phyloP scores from a whole-genome alignment of 805 yeast species.

The Candida boidinii region DNA sequence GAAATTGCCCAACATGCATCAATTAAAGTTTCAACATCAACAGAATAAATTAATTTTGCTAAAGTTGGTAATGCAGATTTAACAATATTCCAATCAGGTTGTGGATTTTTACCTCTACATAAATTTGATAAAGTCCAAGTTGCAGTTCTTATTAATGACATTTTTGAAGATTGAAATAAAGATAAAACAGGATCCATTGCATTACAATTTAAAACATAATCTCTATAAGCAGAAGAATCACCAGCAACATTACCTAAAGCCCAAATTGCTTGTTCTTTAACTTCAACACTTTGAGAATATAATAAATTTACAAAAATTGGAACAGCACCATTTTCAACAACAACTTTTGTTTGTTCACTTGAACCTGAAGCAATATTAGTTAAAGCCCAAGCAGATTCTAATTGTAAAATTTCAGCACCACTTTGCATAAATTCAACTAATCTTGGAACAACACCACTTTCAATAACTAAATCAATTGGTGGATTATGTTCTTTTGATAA shows the following conservation, averaged over 20 bases:
- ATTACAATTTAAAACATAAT: slow-evolving; percentile 72
- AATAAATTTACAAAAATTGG: slow-evolving; percentile 82
- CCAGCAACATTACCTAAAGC: slow-evolving; percentile 99
- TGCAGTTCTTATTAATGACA: slow-evolving; percentile 90
- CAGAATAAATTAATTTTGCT: slow-evolving; percentile 82
- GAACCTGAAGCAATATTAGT: slow-evolving; percentile 96
- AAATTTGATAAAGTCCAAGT: slow-evolving; percentile 96
- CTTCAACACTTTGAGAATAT: slow-evolving; percentile 76
- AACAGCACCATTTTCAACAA: slow-evolving; percentile 89
- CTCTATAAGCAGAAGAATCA: slow-evolving; percentile 86
- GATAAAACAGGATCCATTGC: slow-evolving; percentile 86
- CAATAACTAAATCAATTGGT: slow-evolving; percentile 89
- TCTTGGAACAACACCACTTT: slow-evolving; percentile 88
- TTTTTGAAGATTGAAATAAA: slow-evolving; percentile 71
- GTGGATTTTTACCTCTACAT: slow-evolving; percentile 95
- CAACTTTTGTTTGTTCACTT: slow-evolving; percentile 81
- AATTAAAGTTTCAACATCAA: slow-evolving; percentile 86
- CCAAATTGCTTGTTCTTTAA: slow-evolving; percentile 98
- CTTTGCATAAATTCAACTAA: slow-evolving; percentile 78
- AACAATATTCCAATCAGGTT: slow-evolving; percentile 89
- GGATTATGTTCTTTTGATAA: slow-evolving; percentile 92
- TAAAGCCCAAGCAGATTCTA: slow-evolving; percentile 99
- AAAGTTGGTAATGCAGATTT: slow-evolving; percentile 84
- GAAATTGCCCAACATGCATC: slow-evolving; percentile 99
- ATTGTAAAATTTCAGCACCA: slow-evolving; percentile 81